phyloP scores from a whole-genome alignment of 305 asterid genomes.

The Rubia balearica region DNA sequence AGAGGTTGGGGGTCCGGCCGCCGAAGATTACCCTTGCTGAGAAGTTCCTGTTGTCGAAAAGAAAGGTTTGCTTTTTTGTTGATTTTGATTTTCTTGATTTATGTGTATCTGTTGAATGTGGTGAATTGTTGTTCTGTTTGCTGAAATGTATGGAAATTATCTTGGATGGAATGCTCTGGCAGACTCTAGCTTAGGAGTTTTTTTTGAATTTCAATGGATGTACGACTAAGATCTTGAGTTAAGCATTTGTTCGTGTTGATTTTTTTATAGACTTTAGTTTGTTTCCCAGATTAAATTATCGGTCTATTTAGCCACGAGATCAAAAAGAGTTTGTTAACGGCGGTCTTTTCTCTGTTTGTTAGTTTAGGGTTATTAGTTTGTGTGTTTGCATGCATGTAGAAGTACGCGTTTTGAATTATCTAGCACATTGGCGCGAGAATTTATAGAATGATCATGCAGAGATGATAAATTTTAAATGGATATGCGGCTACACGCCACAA shows the following conservation, averaged over 20 bases:
- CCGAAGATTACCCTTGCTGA: constrained; percentile 79
- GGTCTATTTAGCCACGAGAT: background rate
- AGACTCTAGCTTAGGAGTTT: background rate
- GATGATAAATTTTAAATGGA: background rate
- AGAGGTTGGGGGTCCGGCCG: constrained; percentile 64
- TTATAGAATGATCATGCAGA: background rate
- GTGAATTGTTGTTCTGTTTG: background rate
- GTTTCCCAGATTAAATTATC: background rate
- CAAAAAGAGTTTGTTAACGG: no score
- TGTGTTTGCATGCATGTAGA: background rate
- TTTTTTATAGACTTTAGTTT: background rate
- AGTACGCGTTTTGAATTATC: background rate
- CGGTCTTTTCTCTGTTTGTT: background rate
- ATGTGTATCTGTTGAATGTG: no score
- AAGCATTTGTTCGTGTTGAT: background rate
- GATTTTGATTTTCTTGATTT: constrained; percentile 3
- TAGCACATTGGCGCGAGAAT: background rate
- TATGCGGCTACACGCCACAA: no score
- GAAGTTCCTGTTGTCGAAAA: constrained; percentile 58
- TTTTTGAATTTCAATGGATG: background rate
- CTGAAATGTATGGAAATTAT: background rate
- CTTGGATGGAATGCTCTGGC: background rate
- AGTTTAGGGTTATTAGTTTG: background rate
- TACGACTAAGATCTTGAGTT: background rate
- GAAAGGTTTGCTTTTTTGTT: constrained; percentile 48